phyloP scores from a whole-genome alignment of 2,329 filamentous ascomycete species.

The Parascedosporium putredinis region DNA sequence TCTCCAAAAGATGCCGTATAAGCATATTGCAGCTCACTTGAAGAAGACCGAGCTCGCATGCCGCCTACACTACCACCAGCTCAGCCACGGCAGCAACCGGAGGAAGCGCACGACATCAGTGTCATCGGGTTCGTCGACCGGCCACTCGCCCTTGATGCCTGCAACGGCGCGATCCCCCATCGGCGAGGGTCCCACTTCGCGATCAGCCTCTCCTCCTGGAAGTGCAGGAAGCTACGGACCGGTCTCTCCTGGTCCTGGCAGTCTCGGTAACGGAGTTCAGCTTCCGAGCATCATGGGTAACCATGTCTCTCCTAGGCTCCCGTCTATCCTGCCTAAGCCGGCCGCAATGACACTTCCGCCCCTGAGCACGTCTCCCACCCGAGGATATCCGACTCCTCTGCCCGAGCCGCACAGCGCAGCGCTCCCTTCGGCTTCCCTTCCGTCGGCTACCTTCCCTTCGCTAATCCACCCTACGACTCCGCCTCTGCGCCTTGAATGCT shows the following conservation, averaged over 20 bases:
- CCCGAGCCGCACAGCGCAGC: slow-evolving; percentile 33
- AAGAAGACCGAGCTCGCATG: slow-evolving; percentile 85
- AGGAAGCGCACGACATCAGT: slow-evolving; percentile 66
- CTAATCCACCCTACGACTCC: slow-evolving; percentile 27
- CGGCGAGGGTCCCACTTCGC: slow-evolving; percentile 30
- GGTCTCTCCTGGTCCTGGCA: slow-evolving; percentile 26
- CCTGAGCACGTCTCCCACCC: slow-evolving; percentile 23
- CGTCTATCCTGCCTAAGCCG: slow-evolving; percentile 58
- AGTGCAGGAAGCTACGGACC: slow-evolving; percentile 34
- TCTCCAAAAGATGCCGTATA: slow-evolving; percentile 82
- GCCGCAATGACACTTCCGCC: slow-evolving; percentile 35
- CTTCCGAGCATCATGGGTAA: slow-evolving; percentile 42
- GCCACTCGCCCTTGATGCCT: slow-evolving; percentile 39
- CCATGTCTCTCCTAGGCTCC: slow-evolving; percentile 37
- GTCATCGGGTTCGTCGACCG: slow-evolving; percentile 51
- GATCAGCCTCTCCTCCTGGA: slow-evolving; percentile 37
- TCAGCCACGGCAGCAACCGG: slow-evolving; percentile 72
- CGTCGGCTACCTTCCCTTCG: slow-evolving; percentile 27
- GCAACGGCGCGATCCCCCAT: slow-evolving; percentile 39
- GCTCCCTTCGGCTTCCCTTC: slow-evolving; percentile 30
- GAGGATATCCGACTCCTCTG: slow-evolving; percentile 29
- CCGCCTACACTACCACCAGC: slow-evolving; percentile 77
- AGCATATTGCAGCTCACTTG: slow-evolving; percentile 74
- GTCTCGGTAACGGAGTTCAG: slow-evolving; percentile 29
- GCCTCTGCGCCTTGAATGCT: slow-evolving; percentile 51